Conservation (phyloP, 225 moss, liverwort and hornwort genomes). For the Ulota crispa region DNA sequence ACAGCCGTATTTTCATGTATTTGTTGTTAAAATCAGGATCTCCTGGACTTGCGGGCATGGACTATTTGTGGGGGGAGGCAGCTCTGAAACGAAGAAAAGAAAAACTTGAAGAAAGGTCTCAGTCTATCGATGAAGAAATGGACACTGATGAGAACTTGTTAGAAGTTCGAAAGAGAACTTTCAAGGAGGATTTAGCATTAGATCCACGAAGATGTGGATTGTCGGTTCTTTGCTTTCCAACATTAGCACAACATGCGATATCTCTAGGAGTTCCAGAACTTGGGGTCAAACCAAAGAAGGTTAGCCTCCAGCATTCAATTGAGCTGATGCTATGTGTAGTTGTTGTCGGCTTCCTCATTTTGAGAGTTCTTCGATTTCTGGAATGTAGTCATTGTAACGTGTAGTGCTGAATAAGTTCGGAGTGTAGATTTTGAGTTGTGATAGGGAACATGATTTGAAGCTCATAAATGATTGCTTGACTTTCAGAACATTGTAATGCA, state of each 20-base stretch:
- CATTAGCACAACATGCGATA: conserved; percentile 25
- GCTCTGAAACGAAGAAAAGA: conserved; percentile 71
- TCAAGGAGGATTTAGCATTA: conserved; percentile 74
- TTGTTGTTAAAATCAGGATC: conserved; percentile 34
- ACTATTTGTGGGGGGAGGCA: conserved; percentile 97
- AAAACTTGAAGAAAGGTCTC: conserved; percentile 36
- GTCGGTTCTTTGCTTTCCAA: conserved; percentile 72
- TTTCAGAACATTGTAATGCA: conserved; percentile 13
- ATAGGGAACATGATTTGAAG: background rate
- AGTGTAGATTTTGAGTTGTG: background rate
- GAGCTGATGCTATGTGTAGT: background rate
- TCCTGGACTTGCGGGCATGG: conserved; percentile 68
- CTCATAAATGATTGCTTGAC: conserved; percentile 2
- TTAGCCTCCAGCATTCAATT: background rate
- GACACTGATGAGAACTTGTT: conserved; percentile 36
- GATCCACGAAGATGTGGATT: conserved; percentile 94
- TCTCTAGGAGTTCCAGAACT: conserved; percentile 30
- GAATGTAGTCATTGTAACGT: background rate
- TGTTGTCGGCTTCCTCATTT: background rate
- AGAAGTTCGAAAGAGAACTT: conserved; percentile 68
- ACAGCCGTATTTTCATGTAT: background rate
- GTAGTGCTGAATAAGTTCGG: background rate
- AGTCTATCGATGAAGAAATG: conserved; percentile 37
- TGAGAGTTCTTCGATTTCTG: background rate
- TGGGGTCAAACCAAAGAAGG: conserved; percentile 27